Evolutionary conservation across 805 yeast species (phyloP).

Genomic region (Wickerhamiella occidentalis): DNA sequence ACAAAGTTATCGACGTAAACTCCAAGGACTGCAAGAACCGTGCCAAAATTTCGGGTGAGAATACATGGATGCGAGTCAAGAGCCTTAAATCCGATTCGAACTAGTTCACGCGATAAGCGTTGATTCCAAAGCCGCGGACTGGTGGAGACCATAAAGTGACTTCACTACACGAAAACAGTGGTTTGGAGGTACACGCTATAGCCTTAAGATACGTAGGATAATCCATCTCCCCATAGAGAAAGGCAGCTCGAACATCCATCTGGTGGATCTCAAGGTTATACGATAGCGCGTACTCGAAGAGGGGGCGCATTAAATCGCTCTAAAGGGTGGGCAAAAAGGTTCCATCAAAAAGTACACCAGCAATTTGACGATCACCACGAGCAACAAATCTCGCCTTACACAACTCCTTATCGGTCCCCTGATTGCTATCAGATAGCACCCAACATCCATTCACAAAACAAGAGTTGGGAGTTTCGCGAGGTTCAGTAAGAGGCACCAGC

Average conservation of each 20-base stretch:
- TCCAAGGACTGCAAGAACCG: not conserved
- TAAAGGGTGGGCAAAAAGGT: not conserved
- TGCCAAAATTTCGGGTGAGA: not conserved
- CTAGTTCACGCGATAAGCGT: not conserved
- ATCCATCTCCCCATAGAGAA: slow-evolving; percentile 5
- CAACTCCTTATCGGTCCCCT: not conserved
- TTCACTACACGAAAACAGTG: not conserved
- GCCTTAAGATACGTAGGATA: not conserved
- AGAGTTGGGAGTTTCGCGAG: no score
- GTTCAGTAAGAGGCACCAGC: no score
- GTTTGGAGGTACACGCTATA: not conserved
- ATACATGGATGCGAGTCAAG: not conserved
- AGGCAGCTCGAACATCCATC: slow-evolving; percentile 1
- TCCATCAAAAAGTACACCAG: not conserved
- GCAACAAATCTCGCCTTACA: not conserved
- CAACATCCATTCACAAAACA: not conserved
- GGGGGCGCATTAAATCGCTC: not conserved
- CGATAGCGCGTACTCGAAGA: slow-evolving; percentile 1
- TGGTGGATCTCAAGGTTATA: not conserved
- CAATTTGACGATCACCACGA: slow-evolving; percentile 4
- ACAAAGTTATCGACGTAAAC: slow-evolving; percentile 1
- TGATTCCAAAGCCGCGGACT: slow-evolving; percentile 6
- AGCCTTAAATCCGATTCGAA: not conserved
- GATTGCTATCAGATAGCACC: not conserved
- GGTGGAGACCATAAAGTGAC: not conserved